These are phyloP conservation scores for Sordariomycetes sp. DNA, from an alignment of 2,329 filamentous ascomycete species.

Conservation along the genomic window DNA sequence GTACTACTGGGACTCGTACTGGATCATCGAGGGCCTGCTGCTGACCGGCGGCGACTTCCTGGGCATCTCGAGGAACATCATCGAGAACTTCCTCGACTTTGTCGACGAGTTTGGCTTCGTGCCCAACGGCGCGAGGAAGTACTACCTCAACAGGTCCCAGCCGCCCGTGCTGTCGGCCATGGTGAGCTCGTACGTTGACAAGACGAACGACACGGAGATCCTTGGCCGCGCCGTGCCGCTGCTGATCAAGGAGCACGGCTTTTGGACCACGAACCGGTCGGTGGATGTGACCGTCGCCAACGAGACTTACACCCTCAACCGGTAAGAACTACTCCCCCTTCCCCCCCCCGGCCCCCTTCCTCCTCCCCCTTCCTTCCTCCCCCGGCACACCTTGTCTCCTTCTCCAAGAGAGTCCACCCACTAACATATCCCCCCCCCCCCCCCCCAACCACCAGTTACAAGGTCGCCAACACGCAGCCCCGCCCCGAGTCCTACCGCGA, in stretches of 20 bases:
- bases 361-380: not conserved
- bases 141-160: constrained; percentile 57
- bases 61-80: constrained; percentile 50
- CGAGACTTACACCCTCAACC: constrained; percentile 40
- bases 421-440: not conserved
- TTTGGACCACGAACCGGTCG: constrained; percentile 48
- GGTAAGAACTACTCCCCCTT: constrained; percentile 23
- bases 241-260: constrained; percentile 49
- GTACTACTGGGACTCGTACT: constrained; percentile 62
- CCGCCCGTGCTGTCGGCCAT: constrained; percentile 54
- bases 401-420: not conserved
- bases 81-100: constrained; percentile 57
- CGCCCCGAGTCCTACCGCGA: constrained; percentile 55
- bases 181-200: constrained; percentile 49
- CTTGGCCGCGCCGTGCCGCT: constrained; percentile 47
- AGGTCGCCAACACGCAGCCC: constrained; percentile 50
- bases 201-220: constrained; percentile 47
- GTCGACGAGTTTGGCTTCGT: constrained; percentile 52
- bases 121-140: constrained; percentile 53
- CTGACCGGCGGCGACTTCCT: constrained; percentile 51
- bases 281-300: constrained; percentile 32
- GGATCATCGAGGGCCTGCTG: constrained; percentile 53
- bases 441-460: no score
- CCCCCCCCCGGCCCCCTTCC: not conserved
- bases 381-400: not conserved